Evolutionary conservation across 2,329 filamentous ascomycete species (phyloP), one percentile per base, ranked within the genome.

Genomic region (Fusarium sp.): DNA sequence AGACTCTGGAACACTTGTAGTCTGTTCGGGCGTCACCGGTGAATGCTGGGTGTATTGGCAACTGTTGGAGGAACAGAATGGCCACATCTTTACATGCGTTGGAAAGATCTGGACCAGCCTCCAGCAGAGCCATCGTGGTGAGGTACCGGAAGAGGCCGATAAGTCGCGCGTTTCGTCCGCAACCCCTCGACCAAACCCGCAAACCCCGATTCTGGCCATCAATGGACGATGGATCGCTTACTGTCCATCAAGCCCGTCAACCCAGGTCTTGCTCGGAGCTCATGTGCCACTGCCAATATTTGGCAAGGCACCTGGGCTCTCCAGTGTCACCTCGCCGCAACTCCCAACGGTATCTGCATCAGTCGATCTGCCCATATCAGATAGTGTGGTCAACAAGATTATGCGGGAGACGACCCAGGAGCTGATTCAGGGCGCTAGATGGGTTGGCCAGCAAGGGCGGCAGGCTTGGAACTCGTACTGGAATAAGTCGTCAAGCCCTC

Each of bases 21-120:
- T 97, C 31, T 88, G 91, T 59, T 97, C 93, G 54, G 93, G 93
- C 3, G 81, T 85, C 20, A 97, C 93, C 54, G 95, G 95, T 11
- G 95, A 98, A 80, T 89, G 95, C 49, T 97, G 91, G 85, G 83
- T 97, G 7, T 98, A 86, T 73, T 81, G 84, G 8, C 86, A 89
- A 67, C 77, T 83, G 8, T 72, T 80, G 9, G 76, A 80, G 59
- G 75, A 79, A 1, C 79, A 81, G 50, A 85, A 85, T 20, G 75
- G 78, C 1, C 80, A 80, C 20, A 70, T 81, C 46, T 90, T 86
- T 77, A 83, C 80, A 36, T 97, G 93, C 74, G 84, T 96, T 60
- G 94, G 91, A 18, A 99, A 99, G 80, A 82, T 96, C 16, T 99
- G 96, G 96, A 97, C 96, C 0, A 90, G 89, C 46, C 83, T 97